Conservation (phyloP, 768 basidiomycete species). For the Lentinula raphanica region DNA sequence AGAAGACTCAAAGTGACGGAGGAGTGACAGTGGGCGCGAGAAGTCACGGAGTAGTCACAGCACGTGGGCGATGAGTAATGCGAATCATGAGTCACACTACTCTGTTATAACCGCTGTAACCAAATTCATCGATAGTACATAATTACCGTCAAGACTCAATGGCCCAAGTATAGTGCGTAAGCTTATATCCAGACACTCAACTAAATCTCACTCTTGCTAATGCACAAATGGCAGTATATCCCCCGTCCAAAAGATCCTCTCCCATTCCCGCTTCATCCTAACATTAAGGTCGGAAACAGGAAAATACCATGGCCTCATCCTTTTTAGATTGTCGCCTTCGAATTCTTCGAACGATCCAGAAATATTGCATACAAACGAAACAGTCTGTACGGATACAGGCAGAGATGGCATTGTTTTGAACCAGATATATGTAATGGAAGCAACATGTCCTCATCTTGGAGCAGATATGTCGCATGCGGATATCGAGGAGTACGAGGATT, state of each 20-base stretch:
- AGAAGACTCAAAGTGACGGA: neutral
- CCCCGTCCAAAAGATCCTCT: conserved; percentile 25
- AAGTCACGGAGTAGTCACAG: neutral
- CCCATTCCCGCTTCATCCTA: conserved; percentile 56
- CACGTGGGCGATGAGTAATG: neutral
- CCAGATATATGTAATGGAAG: conserved; percentile 79
- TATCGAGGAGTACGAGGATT: conserved; percentile 61
- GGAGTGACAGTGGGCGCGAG: neutral
- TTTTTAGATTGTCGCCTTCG: conserved; percentile 60
- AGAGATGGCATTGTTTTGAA: too few relatives aligned
- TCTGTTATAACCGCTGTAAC: too few relatives aligned
- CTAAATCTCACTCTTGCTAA: neutral
- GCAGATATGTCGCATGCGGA: conserved; percentile 78
- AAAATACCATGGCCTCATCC: conserved; percentile 54
- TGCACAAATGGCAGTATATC: neutral
- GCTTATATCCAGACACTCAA: neutral
- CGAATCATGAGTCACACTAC: neutral
- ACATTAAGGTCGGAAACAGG: conserved; percentile 57
- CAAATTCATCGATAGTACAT: too few relatives aligned
- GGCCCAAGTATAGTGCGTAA: neutral
- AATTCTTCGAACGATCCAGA: too few relatives aligned
- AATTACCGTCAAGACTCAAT: too few relatives aligned
- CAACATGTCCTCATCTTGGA: conserved; percentile 74
- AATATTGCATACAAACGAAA: too few relatives aligned
- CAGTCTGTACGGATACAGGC: too few relatives aligned